Evolutionary conservation across 176 grass and related monocot species (phyloP), one percentile per base, ranked within the genome.

Genomic region (Dactylis glomerata): DNA sequence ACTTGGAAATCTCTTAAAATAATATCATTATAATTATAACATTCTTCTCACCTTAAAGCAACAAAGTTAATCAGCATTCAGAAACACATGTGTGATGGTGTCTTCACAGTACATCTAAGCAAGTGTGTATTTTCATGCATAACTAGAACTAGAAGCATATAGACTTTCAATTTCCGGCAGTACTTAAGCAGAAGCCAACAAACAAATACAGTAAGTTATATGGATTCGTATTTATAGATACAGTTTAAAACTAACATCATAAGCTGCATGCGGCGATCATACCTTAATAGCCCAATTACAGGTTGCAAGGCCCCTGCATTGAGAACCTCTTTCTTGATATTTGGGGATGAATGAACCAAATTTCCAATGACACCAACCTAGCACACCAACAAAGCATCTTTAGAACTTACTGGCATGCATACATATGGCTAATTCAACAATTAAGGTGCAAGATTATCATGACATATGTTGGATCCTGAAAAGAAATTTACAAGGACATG

Each of bases 271-370:
- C 59, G 28, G 34, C 31, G 0, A 75, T n/a, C 33, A 59, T 96
- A 99, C 97, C 97, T 99, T 91, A 99, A 85, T 82, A 99, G 83
- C 10, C 92, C 91, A 90, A 99, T 99, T 28, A 99, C 97, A 61
- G 97, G 93, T 56, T 99, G 97, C 68, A 99, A 87, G 42, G 97
- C 97, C 66, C 97, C 97, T 24, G 91, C 93, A 84, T 76, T 46
- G 79, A 99, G 97, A 92, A 99, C 97, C 91, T 99, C 97, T 85
- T 99, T 99, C 86, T 99, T 99, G 77, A 99, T 94, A 87, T 96
- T 94, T 68, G 97, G 97, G 85, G 97, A 99, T 79, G 97, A 99
- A 91, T 99, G 97, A 80, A 99, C 93, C 71, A 99, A 88, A 86
- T 99, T 99, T 78, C 97, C 97, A 86, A 99, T 99, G 37, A 99